Evolutionary conservation across 129 eudicot species (phyloP).

Genomic region (Artemisia argyi): DNA sequence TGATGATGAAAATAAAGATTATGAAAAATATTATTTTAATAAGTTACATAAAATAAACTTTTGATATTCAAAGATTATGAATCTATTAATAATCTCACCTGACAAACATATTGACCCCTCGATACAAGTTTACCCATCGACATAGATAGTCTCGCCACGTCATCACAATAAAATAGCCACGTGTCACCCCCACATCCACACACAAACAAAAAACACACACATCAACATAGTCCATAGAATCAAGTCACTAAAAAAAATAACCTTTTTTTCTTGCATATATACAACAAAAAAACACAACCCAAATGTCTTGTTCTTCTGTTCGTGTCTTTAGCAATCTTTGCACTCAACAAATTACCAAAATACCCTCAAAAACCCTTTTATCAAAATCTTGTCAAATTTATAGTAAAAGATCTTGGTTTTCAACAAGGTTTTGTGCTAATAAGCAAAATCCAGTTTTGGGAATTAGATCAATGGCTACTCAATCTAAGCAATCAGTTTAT

Average conservation of each 20-base stretch:
- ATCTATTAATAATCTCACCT: too few relatives aligned
- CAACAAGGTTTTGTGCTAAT: constrained; percentile 16
- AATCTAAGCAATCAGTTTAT: constrained; percentile 70
- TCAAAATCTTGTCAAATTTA: constrained; percentile 6
- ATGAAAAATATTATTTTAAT: too few relatives aligned
- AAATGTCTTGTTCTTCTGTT: constrained; percentile 44
- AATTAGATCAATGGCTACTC: constrained; percentile 60
- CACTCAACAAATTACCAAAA: constrained; percentile 11
- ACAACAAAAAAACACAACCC: constrained; percentile 8
- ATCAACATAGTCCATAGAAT: background rate
- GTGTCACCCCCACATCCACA: constrained; percentile 18
- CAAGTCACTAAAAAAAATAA: background rate
- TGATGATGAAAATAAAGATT: too few relatives aligned
- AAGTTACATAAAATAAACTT: too few relatives aligned
- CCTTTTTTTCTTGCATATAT: constrained; percentile 1
- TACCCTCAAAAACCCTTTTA: constrained; percentile 26
- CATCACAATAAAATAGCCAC: too few relatives aligned
- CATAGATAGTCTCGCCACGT: too few relatives aligned
- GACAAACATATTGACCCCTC: too few relatives aligned
- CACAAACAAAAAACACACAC: background rate
- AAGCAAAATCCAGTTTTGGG: constrained; percentile 26
- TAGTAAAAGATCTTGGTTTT: constrained; percentile 33
- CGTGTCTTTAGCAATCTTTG: constrained; percentile 23
- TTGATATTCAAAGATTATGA: too few relatives aligned
- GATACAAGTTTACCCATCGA: background rate